phyloP scores from a whole-genome alignment of 306 rosid species.

The Begonia peltatifolia region DNA sequence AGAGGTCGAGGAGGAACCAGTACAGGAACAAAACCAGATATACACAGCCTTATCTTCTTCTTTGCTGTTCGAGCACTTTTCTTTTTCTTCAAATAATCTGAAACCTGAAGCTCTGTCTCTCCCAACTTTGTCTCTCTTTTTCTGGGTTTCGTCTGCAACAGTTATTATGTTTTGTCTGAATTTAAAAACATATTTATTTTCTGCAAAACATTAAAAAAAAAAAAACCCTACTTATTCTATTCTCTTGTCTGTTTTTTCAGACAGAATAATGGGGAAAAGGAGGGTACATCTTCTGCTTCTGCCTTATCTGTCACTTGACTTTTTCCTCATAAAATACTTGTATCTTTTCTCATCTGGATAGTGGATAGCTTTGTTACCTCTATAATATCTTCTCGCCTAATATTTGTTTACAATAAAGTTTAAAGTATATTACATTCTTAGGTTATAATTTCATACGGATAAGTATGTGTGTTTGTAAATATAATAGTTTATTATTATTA shows the following conservation, averaged over 20 bases:
- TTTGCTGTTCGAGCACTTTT: not conserved
- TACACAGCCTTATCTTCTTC: not conserved
- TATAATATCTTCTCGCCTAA: not conserved
- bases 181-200: too few relatives aligned
- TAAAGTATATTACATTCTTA: too few relatives aligned
- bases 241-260: slow-evolving; percentile 1
- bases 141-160: not conserved
- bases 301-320: not conserved
- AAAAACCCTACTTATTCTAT: not conserved
- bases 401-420: too few relatives aligned
- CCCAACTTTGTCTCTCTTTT: not conserved
- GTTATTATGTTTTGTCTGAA: too few relatives aligned
- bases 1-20: not conserved
- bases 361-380: not conserved
- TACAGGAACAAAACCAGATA: not conserved
- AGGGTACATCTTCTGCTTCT: slow-evolving; percentile 1
- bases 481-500: too few relatives aligned
- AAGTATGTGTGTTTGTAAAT: too few relatives aligned
- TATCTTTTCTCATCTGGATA: not conserved
- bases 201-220: not conserved
- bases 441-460: too few relatives aligned
- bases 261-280: not conserved
- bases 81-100: too few relatives aligned
- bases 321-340: not conserved
- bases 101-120: too few relatives aligned